Evolutionary conservation across 305 asterid genomes (phyloP).

Genomic region (Ajuga reptans): DNA sequence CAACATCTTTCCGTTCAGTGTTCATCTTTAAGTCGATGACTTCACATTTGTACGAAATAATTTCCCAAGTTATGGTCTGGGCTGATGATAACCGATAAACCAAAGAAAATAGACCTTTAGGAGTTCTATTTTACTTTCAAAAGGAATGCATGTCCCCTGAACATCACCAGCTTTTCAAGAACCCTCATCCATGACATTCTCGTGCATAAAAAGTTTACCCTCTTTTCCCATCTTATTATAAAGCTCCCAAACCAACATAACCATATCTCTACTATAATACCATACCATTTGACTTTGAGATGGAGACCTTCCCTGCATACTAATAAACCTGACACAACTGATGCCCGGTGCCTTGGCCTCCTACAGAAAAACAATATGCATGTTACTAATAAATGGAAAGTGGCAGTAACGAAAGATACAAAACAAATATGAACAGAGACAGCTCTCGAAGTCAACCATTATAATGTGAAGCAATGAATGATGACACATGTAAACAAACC

Average conservation of each 20-base stretch:
- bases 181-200: conserved; percentile 10
- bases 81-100: background rate
- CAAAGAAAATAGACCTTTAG: background rate
- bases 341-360: conserved; percentile 36
- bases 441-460: conserved; percentile 2
- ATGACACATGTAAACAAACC: conserved; percentile 5
- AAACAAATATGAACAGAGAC: background rate
- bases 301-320: conserved; percentile 50
- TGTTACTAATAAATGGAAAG: conserved; percentile 11
- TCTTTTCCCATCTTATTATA: conserved; percentile 6
- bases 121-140: background rate
- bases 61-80: background rate
- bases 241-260: conserved; percentile 10
- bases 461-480: background rate
- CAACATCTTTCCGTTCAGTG: background rate
- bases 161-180: conserved; percentile 9
- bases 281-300: conserved; percentile 60
- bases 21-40: background rate
- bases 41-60: background rate
- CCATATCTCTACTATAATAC: background rate
- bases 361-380: conserved; percentile 28
- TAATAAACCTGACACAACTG: conserved; percentile 40
- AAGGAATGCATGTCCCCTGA: background rate
- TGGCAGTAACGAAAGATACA: conserved; percentile 4
- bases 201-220: conserved; percentile 1